Percentiles rank a stretch among this genome's conserved stretches.
phyloP scores from a whole-genome alignment of 2,329 filamentous ascomycete species.

The Pyricularia grisea region DNA sequence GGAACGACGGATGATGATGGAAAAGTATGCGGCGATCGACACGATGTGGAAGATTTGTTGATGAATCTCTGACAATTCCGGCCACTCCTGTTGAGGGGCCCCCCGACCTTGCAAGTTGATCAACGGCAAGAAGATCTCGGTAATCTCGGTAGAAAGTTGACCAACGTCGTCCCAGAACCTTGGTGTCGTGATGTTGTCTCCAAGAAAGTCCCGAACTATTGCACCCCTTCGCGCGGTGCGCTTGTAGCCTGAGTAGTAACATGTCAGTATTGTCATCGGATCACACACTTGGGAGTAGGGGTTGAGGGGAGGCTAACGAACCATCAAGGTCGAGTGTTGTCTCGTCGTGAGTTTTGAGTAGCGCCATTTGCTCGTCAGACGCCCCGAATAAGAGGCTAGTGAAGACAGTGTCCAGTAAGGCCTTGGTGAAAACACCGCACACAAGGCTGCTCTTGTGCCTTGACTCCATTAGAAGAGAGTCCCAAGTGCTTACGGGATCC shows the following conservation, averaged over 20 bases:
- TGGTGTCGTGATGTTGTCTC: constrained; percentile 14
- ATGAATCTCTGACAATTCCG: constrained; percentile 15
- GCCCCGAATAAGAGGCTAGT: constrained; percentile 29
- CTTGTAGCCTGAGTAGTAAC: constrained; percentile 20
- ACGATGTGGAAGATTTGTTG: constrained; percentile 23
- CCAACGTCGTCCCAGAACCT: constrained; percentile 29
- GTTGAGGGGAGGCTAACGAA: constrained; percentile 11
- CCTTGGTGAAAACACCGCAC: constrained; percentile 24
- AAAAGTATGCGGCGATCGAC: constrained; percentile 19
- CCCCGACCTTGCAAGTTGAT: constrained; percentile 17
- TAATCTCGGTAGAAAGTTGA: constrained; percentile 19
- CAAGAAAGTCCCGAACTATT: constrained; percentile 17
- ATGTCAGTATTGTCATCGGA: not conserved
- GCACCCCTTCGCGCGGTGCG: constrained; percentile 23
- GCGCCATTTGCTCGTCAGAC: constrained; percentile 11
- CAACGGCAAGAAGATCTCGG: constrained; percentile 25
- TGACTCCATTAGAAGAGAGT: constrained; percentile 19
- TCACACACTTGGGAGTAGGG: not conserved
- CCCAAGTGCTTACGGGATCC: constrained; percentile 25
- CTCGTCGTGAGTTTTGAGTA: constrained; percentile 21
- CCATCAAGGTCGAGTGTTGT: constrained; percentile 22
- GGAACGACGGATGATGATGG: constrained; percentile 19
- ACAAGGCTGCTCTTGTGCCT: constrained; percentile 22
- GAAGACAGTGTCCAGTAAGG: constrained; percentile 28
- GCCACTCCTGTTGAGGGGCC: constrained; percentile 6